Percentiles rank a stretch among this genome's conserved stretches.
phyloP scores from a whole-genome alignment of 257 asterid species.

The Forsythia suspensa region DNA sequence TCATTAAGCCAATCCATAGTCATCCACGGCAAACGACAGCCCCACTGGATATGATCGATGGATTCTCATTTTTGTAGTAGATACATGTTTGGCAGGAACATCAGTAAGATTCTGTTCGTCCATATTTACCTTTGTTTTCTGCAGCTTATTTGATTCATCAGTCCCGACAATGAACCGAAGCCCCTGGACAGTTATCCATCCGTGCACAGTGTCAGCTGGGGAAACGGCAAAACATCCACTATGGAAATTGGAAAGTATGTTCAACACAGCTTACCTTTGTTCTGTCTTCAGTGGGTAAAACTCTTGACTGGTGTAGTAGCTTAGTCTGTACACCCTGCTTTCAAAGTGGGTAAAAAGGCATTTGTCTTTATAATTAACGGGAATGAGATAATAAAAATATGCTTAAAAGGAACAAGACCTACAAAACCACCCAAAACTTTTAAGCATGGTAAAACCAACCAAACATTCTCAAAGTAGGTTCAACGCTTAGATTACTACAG shows the following conservation, averaged over 20 bases:
- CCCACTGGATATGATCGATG: conserved; percentile 68
- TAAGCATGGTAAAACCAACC: not conserved
- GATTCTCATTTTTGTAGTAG: conserved; percentile 56
- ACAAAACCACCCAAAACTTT: conserved; percentile 3
- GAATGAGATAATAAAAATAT: not conserved
- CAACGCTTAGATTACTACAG: not conserved
- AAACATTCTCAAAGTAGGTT: not conserved
- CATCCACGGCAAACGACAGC: conserved; percentile 46
- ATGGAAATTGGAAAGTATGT: not conserved
- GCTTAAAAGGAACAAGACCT: not conserved
- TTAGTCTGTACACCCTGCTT: conserved; percentile 61
- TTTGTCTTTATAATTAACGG: not conserved
- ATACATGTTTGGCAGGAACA: conserved; percentile 29
- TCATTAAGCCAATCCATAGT: conserved; percentile 34
- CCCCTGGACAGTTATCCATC: conserved; percentile 40
- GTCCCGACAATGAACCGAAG: conserved; percentile 61
- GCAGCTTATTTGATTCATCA: conserved; percentile 38
- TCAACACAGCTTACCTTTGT: conserved; percentile 37
- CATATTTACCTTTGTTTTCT: conserved; percentile 22
- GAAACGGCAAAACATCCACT: not conserved
- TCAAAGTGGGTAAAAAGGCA: not conserved
- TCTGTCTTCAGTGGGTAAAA: conserved; percentile 34
- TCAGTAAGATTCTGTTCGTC: conserved; percentile 29
- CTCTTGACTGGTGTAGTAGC: conserved; percentile 47
- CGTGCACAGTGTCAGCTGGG: conserved; percentile 16